A percentile compares a stretch with the other conserved stretches of the same genome.
Evolutionary conservation across 805 yeast species (phyloP).

Genomic region (Myxozyma mucilagina): DNA sequence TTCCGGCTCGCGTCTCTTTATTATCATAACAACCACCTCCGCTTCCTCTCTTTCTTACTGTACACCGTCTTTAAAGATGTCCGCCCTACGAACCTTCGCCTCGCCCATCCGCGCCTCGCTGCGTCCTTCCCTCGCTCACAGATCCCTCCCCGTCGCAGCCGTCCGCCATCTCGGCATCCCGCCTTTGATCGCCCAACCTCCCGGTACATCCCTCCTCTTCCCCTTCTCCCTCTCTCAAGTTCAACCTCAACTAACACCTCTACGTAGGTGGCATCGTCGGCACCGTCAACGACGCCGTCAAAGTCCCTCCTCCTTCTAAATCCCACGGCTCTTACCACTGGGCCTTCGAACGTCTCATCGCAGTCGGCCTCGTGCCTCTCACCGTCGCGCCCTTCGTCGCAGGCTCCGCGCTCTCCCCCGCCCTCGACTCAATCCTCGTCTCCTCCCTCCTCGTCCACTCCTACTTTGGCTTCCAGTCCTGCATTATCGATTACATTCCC

Average conservation of each 20-base stretch:
- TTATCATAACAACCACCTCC: no score
- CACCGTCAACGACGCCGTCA: constrained; percentile 87
- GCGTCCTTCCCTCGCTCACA: constrained; percentile 12
- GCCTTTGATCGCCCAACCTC: constrained; percentile 30
- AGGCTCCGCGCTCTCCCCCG: constrained; percentile 67
- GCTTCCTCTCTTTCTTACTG: background rate
- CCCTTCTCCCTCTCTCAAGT: background rate
- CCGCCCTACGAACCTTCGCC: constrained; percentile 15
- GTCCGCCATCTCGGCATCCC: constrained; percentile 31
- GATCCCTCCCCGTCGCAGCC: constrained; percentile 13
- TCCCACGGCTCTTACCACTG: constrained; percentile 88
- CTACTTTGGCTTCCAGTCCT: constrained; percentile 83
- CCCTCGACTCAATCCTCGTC: constrained; percentile 70
- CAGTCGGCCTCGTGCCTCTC: constrained; percentile 75
- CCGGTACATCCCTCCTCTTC: constrained; percentile 14
- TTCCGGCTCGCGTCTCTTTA: background rate
- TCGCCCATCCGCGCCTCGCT: constrained; percentile 19
- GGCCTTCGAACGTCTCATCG: constrained; percentile 78
- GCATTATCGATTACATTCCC: constrained; percentile 92
- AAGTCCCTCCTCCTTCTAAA: constrained; percentile 60
- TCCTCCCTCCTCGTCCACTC: constrained; percentile 70
- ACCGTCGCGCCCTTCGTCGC: constrained; percentile 71
- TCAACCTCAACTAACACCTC: constrained; percentile 36
- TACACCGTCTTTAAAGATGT: background rate
- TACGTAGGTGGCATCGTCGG: constrained; percentile 76